phyloP scores from a whole-genome alignment of 192 early-diverging fungal genomes.

The Coemansia erecta region DNA sequence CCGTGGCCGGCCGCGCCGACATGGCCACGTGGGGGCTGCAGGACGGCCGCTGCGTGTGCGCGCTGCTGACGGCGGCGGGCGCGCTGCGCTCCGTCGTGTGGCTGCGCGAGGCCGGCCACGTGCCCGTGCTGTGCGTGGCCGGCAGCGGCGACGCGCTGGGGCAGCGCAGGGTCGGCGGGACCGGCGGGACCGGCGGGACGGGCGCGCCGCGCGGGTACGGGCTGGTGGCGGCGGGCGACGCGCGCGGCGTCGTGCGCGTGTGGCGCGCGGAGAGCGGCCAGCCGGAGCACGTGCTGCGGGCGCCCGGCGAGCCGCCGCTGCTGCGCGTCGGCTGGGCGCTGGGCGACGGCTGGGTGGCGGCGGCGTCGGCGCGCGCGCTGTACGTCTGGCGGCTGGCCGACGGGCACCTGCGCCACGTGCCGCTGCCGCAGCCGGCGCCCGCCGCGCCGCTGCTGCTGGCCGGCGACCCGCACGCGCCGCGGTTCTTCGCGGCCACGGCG shows the following conservation, averaged over 20 bases:
- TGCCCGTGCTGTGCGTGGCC: constrained; percentile 17
- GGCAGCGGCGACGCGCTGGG: constrained; percentile 23
- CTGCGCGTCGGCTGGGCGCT: constrained; percentile 30
- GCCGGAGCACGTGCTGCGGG: constrained; percentile 6
- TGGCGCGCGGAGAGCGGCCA: constrained; percentile 22
- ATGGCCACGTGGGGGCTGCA: constrained; percentile 26
- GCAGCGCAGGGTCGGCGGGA: constrained; percentile 20
- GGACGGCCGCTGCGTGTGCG: constrained; percentile 14
- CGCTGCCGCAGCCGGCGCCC: background rate
- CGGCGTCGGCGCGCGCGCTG: constrained; percentile 11
- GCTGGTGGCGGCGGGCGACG: constrained; percentile 20
- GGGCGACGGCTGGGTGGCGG: constrained; percentile 24
- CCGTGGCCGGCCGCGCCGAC: constrained; percentile 23
- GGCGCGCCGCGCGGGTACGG: too few relatives aligned
- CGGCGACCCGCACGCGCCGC: constrained; percentile 24
- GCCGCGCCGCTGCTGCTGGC: constrained; percentile 34
- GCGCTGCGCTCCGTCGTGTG: background rate
- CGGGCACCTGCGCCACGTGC: constrained; percentile 1
- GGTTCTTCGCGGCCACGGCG: constrained; percentile 28
- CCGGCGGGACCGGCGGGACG: background rate
- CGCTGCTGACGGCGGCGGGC: constrained; percentile 21
- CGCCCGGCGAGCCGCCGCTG: background rate
- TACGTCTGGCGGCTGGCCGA: constrained; percentile 32
- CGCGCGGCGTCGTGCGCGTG: constrained; percentile 25
- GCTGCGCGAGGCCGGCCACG: background rate